A percentile compares a stretch with the other conserved stretches of the same genome.
Evolutionary conservation across 371 early-diverging fungal species (phyloP).

Genomic region (Nematocida minor): DNA sequence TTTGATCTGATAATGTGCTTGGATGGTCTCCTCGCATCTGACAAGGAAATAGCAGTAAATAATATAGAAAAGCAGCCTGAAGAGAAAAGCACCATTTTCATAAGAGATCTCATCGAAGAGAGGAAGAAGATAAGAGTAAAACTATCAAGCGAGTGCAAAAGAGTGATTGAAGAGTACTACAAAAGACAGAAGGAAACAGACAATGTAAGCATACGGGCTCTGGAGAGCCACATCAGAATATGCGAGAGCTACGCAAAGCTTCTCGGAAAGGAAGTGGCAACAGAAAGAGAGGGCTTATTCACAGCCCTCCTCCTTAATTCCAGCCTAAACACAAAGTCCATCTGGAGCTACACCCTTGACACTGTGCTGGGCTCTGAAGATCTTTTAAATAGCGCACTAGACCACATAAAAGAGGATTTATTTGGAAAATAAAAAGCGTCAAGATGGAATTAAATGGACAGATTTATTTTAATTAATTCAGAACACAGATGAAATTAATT

Average conservation of each 20-base stretch:
- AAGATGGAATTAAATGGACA: too few relatives aligned
- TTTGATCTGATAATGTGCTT: conserved; percentile 64
- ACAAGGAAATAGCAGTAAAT: conserved; percentile 5
- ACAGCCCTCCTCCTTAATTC: conserved; percentile 37
- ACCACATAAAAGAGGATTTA: not conserved
- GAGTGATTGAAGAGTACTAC: conserved; percentile 58
- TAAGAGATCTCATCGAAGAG: conserved; percentile 32
- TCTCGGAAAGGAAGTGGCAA: not conserved
- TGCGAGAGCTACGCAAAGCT: conserved; percentile 61
- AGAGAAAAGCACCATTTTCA: not conserved
- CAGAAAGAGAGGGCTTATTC: conserved; percentile 25
- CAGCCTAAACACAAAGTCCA: not conserved
- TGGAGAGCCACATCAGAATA: conserved; percentile 64
- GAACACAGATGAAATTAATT: too few relatives aligned
- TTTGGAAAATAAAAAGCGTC: not conserved
- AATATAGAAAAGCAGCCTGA: conserved; percentile 31
- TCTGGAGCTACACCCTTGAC: conserved; percentile 23
- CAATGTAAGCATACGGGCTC: conserved; percentile 61
- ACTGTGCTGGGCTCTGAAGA: not conserved
- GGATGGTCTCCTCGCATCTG: conserved; percentile 5
- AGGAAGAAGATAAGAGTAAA: conserved; percentile 35
- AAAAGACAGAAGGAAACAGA: conserved; percentile 49
- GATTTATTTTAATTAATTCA: too few relatives aligned
- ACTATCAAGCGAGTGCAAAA: conserved; percentile 26
- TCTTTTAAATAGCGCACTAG: not conserved